phyloP scores from a whole-genome alignment of 129 eudicot genomes.

The Centella asiatica region DNA sequence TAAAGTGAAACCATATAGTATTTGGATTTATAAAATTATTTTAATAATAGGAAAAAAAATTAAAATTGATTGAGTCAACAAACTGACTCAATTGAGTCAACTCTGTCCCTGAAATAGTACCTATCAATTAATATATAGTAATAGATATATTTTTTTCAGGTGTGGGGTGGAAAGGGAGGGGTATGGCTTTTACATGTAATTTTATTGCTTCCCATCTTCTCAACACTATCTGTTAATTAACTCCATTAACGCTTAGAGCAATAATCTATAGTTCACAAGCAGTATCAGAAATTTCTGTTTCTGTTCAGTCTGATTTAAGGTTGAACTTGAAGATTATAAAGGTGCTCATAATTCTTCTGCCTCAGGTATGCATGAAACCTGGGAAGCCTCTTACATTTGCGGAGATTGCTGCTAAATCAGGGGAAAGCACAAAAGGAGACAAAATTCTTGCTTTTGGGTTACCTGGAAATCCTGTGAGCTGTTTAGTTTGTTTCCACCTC shows the following conservation, averaged over 20 bases:
- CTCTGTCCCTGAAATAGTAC: too few species aligned
- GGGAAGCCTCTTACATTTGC: conserved; percentile 98
- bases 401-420: conserved; percentile 46
- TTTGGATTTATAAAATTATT: too few species aligned
- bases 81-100: too few species aligned
- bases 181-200: too few species aligned
- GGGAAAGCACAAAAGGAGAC: conserved; percentile 22
- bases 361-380: conserved; percentile 75
- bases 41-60: too few species aligned
- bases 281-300: neutral
- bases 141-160: too few species aligned
- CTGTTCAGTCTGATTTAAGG: neutral
- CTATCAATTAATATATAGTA: too few species aligned
- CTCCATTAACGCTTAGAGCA: neutral
- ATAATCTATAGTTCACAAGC: neutral
- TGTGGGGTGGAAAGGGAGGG: too few species aligned
- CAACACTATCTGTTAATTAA: too few species aligned
- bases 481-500: conserved; percentile 83
- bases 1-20: too few species aligned
- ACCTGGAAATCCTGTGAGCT: conserved; percentile 97
- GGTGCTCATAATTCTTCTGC: neutral
- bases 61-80: too few species aligned
- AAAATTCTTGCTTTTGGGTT: conserved; percentile 82
- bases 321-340: neutral
- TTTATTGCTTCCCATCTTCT: too few species aligned